These are phyloP conservation scores for Fusarium ambrosium DNA, from an alignment of 2,329 filamentous ascomycete genomes.

Conservation along the genomic window DNA sequence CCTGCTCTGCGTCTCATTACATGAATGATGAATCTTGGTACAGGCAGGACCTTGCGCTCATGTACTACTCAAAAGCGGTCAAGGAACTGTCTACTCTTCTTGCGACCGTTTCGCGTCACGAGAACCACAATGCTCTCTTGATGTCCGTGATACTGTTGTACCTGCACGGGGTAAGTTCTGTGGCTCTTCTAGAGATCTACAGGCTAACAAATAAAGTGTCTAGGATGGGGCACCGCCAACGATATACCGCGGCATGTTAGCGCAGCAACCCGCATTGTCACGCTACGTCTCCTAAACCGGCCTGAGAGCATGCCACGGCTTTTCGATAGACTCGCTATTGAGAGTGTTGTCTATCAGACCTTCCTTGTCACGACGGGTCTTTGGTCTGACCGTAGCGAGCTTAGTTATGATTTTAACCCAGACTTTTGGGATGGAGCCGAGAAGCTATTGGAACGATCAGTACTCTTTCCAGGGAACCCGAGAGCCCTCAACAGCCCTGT, in stretches of 20 bases:
- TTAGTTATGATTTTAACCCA: constrained; percentile 19
- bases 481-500: not conserved
- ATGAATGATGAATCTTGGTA: constrained; percentile 23
- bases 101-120: constrained; percentile 5
- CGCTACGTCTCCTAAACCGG: constrained; percentile 18
- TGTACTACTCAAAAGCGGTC: constrained; percentile 41
- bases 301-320: constrained; percentile 13
- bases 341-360: constrained; percentile 44
- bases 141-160: constrained; percentile 47
- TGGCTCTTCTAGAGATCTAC: fast-evolving
- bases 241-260: constrained; percentile 40
- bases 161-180: constrained; percentile 39
- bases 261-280: constrained; percentile 40
- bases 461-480: constrained; percentile 11
- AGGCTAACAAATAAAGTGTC: constrained; percentile 9
- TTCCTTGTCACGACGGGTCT: constrained; percentile 38
- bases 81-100: constrained; percentile 36
- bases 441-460: constrained; percentile 17
- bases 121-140: constrained; percentile 40
- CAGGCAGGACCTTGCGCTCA: constrained; percentile 40
- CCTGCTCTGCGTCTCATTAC: constrained; percentile 45
- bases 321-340: constrained; percentile 40
- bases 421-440: constrained; percentile 39
- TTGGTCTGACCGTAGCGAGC: constrained; percentile 30
- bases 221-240: constrained; percentile 34